Evolutionary conservation across 805 yeast genomes (phyloP).

Genomic region (Suhomyces sp.): DNA sequence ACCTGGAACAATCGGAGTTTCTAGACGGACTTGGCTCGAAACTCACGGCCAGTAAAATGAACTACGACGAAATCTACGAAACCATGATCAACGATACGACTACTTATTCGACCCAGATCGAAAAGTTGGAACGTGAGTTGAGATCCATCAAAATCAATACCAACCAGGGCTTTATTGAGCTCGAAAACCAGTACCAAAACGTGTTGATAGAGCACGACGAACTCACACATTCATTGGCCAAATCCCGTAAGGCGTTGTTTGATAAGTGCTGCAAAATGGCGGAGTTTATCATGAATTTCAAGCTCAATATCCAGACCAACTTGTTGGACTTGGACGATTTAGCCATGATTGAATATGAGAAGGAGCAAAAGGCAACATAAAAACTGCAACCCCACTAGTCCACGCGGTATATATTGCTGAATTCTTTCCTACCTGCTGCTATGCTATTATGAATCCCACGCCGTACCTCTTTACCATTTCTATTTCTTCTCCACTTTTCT

Average conservation of each 20-base stretch:
- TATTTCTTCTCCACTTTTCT: background rate
- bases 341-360: constrained; percentile 39
- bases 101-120: constrained; percentile 60
- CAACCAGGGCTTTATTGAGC: constrained; percentile 48
- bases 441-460: background rate
- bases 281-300: constrained; percentile 59
- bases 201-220: constrained; percentile 53
- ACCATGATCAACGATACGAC: constrained; percentile 51
- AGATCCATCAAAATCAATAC: constrained; percentile 46
- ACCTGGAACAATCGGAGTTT: constrained; percentile 54
- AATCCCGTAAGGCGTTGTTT: constrained; percentile 47
- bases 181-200: constrained; percentile 46
- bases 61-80: constrained; percentile 55
- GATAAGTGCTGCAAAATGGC: constrained; percentile 56
- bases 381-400: background rate
- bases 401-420: background rate
- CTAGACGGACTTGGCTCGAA: constrained; percentile 57
- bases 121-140: constrained; percentile 58
- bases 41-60: constrained; percentile 48
- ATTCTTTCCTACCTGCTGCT: no score
- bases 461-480: background rate
- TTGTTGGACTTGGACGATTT: constrained; percentile 56
- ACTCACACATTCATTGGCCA: constrained; percentile 43
- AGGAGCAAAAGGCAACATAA: constrained; percentile 5
- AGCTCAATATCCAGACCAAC: constrained; percentile 61